Conservation (phyloP, 176 grass and related monocot species). For the Areca catechu region DNA sequence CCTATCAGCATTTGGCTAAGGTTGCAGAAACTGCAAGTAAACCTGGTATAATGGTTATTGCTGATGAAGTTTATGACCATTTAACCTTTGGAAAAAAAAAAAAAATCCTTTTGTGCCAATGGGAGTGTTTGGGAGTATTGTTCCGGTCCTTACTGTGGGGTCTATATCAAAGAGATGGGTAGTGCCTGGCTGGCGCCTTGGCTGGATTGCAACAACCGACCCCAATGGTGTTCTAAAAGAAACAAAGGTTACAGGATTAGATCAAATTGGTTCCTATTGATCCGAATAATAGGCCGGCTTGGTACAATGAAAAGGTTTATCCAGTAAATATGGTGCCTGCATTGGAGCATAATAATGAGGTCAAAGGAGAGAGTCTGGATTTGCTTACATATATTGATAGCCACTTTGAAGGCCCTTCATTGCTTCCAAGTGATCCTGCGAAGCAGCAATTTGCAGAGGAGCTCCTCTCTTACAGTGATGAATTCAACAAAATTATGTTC, state of each 20-base stretch:
- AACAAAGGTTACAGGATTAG: constrained; percentile 1
- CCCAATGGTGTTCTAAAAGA: too few relatives aligned
- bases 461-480: constrained; percentile 30
- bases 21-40: too few relatives aligned
- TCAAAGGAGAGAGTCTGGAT: constrained; percentile 65
- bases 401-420: constrained; percentile 48
- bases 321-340: constrained; percentile 40
- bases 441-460: constrained; percentile 65
- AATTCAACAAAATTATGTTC: constrained; percentile 31
- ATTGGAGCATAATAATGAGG: constrained; percentile 52
- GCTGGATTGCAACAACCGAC: too few relatives aligned
- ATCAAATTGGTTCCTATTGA: constrained; percentile 8
- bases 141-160: too few relatives aligned
- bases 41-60: too few relatives aligned
- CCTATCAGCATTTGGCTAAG: too few relatives aligned
- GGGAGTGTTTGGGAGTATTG: too few relatives aligned
- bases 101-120: too few relatives aligned
- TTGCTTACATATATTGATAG: constrained; percentile 55
- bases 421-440: constrained; percentile 52
- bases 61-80: too few relatives aligned
- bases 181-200: too few relatives aligned
- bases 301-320: constrained; percentile 17
- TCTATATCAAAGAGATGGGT: too few relatives aligned
- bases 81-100: too few relatives aligned
- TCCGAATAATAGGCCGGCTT: neutral